A percentile compares a stretch with the other conserved stretches of the same genome.
Conservation (phyloP, 768 basidiomycete species). For the Tulasnella sp. region DNA sequence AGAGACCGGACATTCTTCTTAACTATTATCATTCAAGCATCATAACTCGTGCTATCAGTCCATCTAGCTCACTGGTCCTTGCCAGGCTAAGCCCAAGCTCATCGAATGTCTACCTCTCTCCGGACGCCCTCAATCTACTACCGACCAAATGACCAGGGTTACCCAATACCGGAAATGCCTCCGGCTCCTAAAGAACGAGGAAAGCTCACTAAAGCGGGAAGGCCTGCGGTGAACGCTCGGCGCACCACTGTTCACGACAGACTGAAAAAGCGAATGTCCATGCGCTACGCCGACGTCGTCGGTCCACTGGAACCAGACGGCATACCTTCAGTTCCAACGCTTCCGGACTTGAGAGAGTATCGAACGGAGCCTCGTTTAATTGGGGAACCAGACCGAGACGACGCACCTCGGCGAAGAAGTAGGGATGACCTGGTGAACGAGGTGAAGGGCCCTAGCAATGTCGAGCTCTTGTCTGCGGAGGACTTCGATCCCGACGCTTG, state of each 20-base stretch:
- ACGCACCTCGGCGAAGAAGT: conserved; percentile 17
- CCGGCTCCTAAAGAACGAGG: neutral
- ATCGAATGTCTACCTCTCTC: neutral
- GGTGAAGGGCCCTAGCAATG: conserved; percentile 49
- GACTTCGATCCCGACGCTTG: conserved; percentile 83
- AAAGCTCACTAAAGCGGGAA: neutral
- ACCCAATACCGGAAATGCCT: neutral
- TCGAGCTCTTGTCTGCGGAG: conserved; percentile 57
- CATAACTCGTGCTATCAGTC: too few species aligned
- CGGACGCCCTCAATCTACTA: neutral
- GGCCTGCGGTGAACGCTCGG: conserved; percentile 21
- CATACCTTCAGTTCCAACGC: conserved; percentile 46
- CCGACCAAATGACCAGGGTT: neutral
- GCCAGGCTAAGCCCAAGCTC: neutral
- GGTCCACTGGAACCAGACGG: conserved; percentile 33
- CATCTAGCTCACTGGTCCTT: neutral
- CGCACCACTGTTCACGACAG: conserved; percentile 62
- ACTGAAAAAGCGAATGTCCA: conserved; percentile 94
- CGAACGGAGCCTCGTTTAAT: conserved; percentile 35
- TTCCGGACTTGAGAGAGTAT: conserved; percentile 32
- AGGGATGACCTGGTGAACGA: conserved; percentile 38
- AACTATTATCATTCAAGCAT: too few species aligned
- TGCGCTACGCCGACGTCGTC: conserved; percentile 82
- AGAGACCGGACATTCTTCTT: too few species aligned
- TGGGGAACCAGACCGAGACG: conserved; percentile 27